Percentiles rank a stretch among this genome's conserved stretches.
These are phyloP conservation scores for Mycena albidolilacea DNA, from an alignment of 768 basidiomycete genomes.

Conservation along the genomic window DNA sequence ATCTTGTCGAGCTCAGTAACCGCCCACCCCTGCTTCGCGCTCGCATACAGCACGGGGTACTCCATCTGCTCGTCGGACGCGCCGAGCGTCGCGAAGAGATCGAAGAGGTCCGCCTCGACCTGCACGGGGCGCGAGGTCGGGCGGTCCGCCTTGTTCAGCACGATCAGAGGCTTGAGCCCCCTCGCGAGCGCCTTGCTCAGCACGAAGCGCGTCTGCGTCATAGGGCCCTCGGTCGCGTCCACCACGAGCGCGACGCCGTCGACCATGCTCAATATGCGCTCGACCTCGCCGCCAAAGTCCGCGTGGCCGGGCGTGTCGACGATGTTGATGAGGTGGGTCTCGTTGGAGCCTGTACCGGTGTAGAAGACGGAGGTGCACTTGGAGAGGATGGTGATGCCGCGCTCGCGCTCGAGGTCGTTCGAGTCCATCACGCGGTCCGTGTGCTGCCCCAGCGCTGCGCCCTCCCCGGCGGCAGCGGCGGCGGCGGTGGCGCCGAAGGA, in stretches of 20 bases:
- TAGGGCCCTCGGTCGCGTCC: conserved; percentile 73
- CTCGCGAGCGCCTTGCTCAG: conserved; percentile 62
- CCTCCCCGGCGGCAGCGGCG: conserved; percentile 46
- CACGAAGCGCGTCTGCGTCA: conserved; percentile 72
- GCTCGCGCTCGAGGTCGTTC: conserved; percentile 69
- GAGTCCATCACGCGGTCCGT: conserved; percentile 67
- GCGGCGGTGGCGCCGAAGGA: conserved; percentile 26
- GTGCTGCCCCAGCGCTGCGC: conserved; percentile 54
- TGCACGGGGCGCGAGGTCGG: conserved; percentile 59
- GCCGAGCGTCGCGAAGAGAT: conserved; percentile 65
- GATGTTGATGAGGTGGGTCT: conserved; percentile 70
- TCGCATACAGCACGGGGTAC: conserved; percentile 66
- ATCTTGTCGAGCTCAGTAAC: conserved; percentile 29
- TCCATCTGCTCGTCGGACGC: conserved; percentile 67
- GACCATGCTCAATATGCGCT: conserved; percentile 73
- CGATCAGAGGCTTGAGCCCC: conserved; percentile 61
- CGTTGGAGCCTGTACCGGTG: too few relatives aligned
- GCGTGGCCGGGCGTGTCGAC: conserved; percentile 76
- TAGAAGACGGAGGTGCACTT: conserved; percentile 70
- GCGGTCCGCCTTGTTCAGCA: conserved; percentile 67
- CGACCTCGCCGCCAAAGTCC: conserved; percentile 76
- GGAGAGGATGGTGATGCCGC: conserved; percentile 74
- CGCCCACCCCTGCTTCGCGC: conserved; percentile 68
- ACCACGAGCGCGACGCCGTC: conserved; percentile 74
- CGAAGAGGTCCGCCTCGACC: conserved; percentile 66